Conservation (phyloP, 148 eudicot genomes). For the Camellia lanceoleosa region DNA sequence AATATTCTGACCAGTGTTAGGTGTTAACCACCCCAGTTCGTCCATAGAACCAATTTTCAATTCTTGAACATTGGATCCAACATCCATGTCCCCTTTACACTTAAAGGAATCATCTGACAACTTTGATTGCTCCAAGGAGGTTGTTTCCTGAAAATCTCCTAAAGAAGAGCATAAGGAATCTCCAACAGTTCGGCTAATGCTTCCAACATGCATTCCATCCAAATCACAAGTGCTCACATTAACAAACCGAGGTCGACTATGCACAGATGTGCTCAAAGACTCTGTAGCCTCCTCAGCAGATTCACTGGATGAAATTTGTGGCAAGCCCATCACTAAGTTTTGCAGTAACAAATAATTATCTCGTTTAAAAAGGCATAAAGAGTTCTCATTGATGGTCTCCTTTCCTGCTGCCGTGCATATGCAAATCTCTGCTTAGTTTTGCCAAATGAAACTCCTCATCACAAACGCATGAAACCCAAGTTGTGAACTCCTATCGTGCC, state of each 20-base stretch:
- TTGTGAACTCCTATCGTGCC: neutral
- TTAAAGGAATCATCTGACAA: constrained; percentile 24
- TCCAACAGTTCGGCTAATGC: constrained; percentile 15
- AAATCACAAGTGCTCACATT: constrained; percentile 30
- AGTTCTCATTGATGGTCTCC: neutral
- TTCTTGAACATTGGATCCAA: constrained; percentile 28
- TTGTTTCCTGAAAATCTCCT: constrained; percentile 27
- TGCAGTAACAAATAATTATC: neutral
- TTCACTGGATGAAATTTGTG: constrained; percentile 45
- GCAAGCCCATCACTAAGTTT: constrained; percentile 57
- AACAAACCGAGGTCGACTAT: constrained; percentile 19
- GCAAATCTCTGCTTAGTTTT: neutral
- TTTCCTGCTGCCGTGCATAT: neutral
- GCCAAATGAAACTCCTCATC: neutral
- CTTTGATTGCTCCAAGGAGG: constrained; percentile 18
- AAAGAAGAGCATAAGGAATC: constrained; percentile 29
- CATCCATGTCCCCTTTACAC: constrained; percentile 29
- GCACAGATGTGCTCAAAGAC: constrained; percentile 23
- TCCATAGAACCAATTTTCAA: constrained; percentile 25
- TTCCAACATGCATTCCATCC: constrained; percentile 28
- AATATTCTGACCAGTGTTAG: constrained; percentile 30
- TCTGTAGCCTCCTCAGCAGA: constrained; percentile 28
- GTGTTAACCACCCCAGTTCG: constrained; percentile 20
- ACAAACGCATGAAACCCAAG: neutral
- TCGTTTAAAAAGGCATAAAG: constrained; percentile 8